Evolutionary conservation across 1,284 basidiomycete species (phyloP).

Genomic region (Ceratobasidium sp.): DNA sequence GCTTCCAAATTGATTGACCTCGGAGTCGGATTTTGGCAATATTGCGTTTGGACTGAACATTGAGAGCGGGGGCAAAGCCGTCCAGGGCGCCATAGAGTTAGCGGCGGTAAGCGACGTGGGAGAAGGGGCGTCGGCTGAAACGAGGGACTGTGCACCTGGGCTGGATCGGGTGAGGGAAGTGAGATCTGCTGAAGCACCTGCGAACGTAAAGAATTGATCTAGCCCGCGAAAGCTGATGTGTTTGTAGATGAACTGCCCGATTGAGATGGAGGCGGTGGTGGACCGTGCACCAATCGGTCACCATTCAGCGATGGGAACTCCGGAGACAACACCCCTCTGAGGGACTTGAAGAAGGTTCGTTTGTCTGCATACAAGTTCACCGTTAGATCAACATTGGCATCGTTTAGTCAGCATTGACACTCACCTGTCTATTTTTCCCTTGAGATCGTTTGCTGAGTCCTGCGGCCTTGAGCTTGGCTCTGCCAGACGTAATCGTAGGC

Average conservation of each 20-base stretch:
- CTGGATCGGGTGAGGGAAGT: slow-evolving; percentile 4
- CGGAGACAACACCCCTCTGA: slow-evolving; percentile 8
- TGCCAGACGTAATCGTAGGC: slow-evolving; percentile 22
- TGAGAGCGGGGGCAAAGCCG: slow-evolving; percentile 18
- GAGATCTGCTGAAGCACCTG: background rate
- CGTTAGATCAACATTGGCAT: background rate
- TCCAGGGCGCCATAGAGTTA: slow-evolving; percentile 3
- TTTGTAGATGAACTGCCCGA: background rate
- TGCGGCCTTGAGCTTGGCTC: slow-evolving; percentile 33
- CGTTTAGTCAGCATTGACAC: background rate
- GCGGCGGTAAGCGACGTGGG: slow-evolving; percentile 4
- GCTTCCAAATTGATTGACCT: slow-evolving; percentile 31
- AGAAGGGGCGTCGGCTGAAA: slow-evolving; percentile 4
- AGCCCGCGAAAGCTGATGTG: background rate
- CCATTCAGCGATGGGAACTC: slow-evolving; percentile 8
- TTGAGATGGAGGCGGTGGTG: slow-evolving; percentile 10
- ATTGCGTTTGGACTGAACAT: slow-evolving; percentile 30
- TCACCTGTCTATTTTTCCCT: slow-evolving; percentile 27
- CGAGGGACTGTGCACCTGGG: slow-evolving; percentile 11
- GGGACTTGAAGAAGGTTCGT: slow-evolving; percentile 1
- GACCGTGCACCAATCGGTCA: slow-evolving; percentile 13
- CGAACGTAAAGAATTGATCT: slow-evolving; percentile 12
- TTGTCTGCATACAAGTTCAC: slow-evolving; percentile 18
- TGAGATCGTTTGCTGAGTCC: slow-evolving; percentile 22
- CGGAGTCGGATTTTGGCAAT: slow-evolving; percentile 22